phyloP scores from a whole-genome alignment of 441 rosid genomes.

The Euphorbia schlechtendalii region DNA sequence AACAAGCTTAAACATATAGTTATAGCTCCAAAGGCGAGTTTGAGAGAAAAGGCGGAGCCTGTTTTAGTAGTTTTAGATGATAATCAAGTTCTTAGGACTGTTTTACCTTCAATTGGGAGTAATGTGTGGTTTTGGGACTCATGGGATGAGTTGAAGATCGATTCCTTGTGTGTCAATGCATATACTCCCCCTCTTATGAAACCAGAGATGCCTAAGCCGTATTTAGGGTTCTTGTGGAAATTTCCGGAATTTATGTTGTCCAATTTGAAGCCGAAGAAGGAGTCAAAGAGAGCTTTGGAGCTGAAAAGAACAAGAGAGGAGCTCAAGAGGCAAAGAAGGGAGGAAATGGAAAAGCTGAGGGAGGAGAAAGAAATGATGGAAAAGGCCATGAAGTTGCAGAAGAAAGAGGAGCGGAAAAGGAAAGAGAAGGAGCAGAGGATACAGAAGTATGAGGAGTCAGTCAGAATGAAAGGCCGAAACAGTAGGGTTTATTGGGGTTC shows the following conservation, averaged over 20 bases:
- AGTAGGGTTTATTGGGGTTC: conserved; percentile 59
- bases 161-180: conserved; percentile 62
- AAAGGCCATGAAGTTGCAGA: conserved; percentile 41
- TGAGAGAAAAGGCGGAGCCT: conserved; percentile 47
- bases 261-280: conserved; percentile 57
- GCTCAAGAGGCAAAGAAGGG: conserved; percentile 58
- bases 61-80: conserved; percentile 78
- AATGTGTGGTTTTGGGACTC: conserved; percentile 73
- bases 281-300: conserved; percentile 58
- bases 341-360: conserved; percentile 48
- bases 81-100: conserved; percentile 75
- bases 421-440: conserved; percentile 45
- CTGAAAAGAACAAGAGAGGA: conserved; percentile 59
- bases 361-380: conserved; percentile 68
- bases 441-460: conserved; percentile 52
- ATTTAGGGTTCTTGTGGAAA: conserved; percentile 68
- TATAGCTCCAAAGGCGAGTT: conserved; percentile 47
- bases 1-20: conserved; percentile 78
- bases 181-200: conserved; percentile 77
- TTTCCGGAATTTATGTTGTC: conserved; percentile 57
- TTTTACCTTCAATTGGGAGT: conserved; percentile 62
- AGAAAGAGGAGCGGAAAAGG: conserved; percentile 59
- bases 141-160: conserved; percentile 69
- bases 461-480: conserved; percentile 40
- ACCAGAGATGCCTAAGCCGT: conserved; percentile 65